Evolutionary conservation across 2,329 filamentous ascomycete species (phyloP), one percentile per base, ranked within the genome.

Genomic region (Colletotrichum siamense): DNA sequence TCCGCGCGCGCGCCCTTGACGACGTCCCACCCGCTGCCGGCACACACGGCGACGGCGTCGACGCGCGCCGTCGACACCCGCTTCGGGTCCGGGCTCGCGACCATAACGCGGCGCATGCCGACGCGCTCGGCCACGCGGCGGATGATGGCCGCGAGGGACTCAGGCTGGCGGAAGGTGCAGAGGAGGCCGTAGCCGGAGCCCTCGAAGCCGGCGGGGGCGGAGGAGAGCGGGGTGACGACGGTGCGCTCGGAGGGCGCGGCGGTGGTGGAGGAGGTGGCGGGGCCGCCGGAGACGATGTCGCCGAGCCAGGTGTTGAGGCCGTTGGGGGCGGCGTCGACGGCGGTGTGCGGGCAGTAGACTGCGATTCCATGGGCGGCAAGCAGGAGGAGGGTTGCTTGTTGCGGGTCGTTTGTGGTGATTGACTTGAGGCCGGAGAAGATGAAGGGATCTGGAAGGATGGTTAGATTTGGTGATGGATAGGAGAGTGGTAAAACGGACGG

Each of bases 301-400:
- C 95, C 95, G 12, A 99, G 92, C 96, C 96, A 99, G 84, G 98
- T 95, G 82, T 96, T 98, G 79, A 99, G 91, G 6, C 97, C 97
- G 22, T 93, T 92, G 1, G 93, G 92, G 1, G 95, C 95, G 52
- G 95, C 95, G 85, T 99, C 97, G 59, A 99, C 92, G 16, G 97
- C 96, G 1, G 97, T 99, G 86, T 99, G 97, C 1, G 97, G 97
- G 79, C 94, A 96, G 88, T 99, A 99, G 73, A 99, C 96, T 79
- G 96, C 98, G 81, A 99, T 95, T 44, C 96, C 96, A 83, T 95
- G 92, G 78, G 95, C 94, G 63, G 94, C 94, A 15, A 99, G 91
- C 61, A 94, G 91, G 6, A 99, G 89, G 36, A 99, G 91, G 8
- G 95, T 95, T 59, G 93, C 91, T 83, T 99, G 97, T 84, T 99